A percentile compares a stretch with the other conserved stretches of the same genome.
Evolutionary conservation across 2,329 filamentous ascomycete genomes (phyloP).

Genomic region (Fusarium zealandicum): DNA sequence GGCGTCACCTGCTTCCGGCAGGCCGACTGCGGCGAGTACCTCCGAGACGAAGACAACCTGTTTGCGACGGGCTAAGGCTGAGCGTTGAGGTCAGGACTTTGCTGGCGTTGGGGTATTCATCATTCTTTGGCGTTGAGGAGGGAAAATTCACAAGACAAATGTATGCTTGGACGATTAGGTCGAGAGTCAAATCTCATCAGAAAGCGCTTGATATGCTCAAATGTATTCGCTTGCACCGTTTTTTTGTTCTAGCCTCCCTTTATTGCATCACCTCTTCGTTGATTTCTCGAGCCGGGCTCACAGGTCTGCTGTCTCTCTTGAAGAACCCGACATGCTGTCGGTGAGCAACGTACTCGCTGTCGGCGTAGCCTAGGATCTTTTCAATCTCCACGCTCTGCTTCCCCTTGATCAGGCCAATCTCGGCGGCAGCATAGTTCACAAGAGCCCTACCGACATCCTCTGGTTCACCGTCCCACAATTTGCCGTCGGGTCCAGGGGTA

Average conservation of each 20-base stretch:
- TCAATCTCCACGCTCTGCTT: slow-evolving; percentile 83
- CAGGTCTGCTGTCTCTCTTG: slow-evolving; percentile 59
- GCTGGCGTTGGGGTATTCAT: slow-evolving; percentile 40
- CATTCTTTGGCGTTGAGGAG: slow-evolving; percentile 33
- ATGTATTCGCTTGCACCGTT: slow-evolving; percentile 31
- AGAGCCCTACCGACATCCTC: slow-evolving; percentile 86
- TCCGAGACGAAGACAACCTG: slow-evolving; percentile 79
- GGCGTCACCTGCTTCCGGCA: slow-evolving; percentile 90
- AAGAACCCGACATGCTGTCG: slow-evolving; percentile 87
- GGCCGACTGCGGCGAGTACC: slow-evolving; percentile 92
- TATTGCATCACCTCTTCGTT: slow-evolving; percentile 33
- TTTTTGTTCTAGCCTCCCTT: slow-evolving; percentile 11
- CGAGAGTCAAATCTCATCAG: slow-evolving; percentile 32
- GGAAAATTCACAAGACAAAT: slow-evolving; percentile 25
- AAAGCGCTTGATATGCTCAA: slow-evolving; percentile 35
- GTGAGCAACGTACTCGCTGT: slow-evolving; percentile 92
- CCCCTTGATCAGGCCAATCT: slow-evolving; percentile 86
- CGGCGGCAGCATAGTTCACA: slow-evolving; percentile 88
- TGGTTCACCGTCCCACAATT: slow-evolving; percentile 59
- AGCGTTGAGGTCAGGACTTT: slow-evolving; percentile 8
- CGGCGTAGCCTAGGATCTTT: slow-evolving; percentile 83
- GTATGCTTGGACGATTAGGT: slow-evolving; percentile 35
- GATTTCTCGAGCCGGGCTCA: slow-evolving; percentile 52
- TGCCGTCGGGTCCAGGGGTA: slow-evolving; percentile 50
- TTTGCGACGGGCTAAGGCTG: slow-evolving; percentile 60